These are phyloP conservation scores for Rhododendron ovatum DNA, from an alignment of 148 eudicot species.

Conservation along the genomic window DNA sequence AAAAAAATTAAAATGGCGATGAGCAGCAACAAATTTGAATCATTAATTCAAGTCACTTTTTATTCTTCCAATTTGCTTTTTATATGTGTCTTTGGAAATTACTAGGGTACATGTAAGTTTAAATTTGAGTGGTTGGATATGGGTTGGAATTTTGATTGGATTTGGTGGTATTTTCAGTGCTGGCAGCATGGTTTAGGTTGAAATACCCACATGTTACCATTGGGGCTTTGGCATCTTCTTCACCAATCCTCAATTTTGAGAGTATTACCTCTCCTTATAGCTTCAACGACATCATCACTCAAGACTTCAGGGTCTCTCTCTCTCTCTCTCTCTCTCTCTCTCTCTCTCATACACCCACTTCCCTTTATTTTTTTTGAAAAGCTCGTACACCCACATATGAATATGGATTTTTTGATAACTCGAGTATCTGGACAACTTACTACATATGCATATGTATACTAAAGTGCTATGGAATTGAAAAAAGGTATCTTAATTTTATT, in stretches of 20 bases:
- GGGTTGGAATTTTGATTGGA: not conserved
- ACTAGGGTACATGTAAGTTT: not conserved
- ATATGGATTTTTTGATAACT: no score
- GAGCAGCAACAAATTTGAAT: not conserved
- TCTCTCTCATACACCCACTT: not conserved
- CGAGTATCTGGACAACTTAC: not conserved
- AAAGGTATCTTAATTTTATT: not conserved
- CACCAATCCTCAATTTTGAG: conserved; percentile 82
- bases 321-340: conserved; percentile 6
- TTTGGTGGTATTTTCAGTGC: conserved; percentile 43
- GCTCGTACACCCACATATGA: not conserved
- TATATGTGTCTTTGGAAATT: not conserved
- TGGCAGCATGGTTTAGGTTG: conserved; percentile 92
- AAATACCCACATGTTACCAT: conserved; percentile 87
- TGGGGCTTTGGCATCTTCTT: conserved; percentile 89
- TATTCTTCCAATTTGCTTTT: not conserved
- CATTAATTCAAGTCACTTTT: not conserved
- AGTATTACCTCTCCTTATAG: conserved; percentile 61
- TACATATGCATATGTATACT: not conserved
- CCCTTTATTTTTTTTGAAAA: no score
- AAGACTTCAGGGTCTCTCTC: conserved; percentile 60
- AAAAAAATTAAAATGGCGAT: not conserved
- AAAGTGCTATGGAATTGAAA: not conserved
- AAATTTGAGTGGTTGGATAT: not conserved
- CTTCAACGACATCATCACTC: conserved; percentile 64